phyloP scores from a whole-genome alignment of 345 rosid species.

The Citrus sp. region DNA sequence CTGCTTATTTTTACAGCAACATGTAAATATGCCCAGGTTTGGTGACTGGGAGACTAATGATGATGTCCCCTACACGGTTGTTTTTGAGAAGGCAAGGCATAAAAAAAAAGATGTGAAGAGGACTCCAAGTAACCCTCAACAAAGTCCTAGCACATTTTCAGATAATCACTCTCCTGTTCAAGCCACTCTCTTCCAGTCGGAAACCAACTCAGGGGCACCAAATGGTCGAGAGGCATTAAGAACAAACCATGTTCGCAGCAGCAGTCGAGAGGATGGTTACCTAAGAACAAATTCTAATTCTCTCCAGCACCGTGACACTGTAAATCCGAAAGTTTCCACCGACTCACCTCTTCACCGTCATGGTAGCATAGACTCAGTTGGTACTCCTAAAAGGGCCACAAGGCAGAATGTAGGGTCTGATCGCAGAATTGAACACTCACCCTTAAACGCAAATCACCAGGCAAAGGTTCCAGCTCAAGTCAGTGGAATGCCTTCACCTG shows the following conservation, averaged over 20 bases:
- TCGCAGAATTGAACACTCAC: conserved; percentile 10
- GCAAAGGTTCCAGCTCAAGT: conserved; percentile 11
- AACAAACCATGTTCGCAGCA: background rate
- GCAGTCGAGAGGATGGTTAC: conserved; percentile 6
- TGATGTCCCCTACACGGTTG: conserved; percentile 28
- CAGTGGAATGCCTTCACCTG: conserved; percentile 11
- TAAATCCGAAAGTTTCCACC: background rate
- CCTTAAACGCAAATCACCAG: conserved; percentile 3
- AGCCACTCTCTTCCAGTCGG: conserved; percentile 7
- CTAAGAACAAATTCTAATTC: background rate
- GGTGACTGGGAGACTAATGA: conserved; percentile 32
- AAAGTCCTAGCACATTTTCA: background rate
- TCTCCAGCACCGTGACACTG: background rate
- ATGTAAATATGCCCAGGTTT: conserved; percentile 24
- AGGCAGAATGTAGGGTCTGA: conserved; percentile 7
- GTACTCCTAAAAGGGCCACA: background rate
- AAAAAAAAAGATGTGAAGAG: conserved; percentile 1
- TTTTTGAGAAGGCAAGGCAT: conserved; percentile 28
- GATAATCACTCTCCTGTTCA: conserved; percentile 1
- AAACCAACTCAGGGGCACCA: background rate
- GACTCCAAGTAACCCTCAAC: conserved; percentile 3
- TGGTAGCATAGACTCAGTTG: conserved; percentile 6
- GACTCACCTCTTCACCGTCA: background rate
- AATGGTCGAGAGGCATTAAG: conserved; percentile 6
- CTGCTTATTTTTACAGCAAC: conserved; percentile 15